These are phyloP conservation scores for Calonectria multiphialidica DNA, from an alignment of 2,329 filamentous ascomycete genomes.

Conservation along the genomic window DNA sequence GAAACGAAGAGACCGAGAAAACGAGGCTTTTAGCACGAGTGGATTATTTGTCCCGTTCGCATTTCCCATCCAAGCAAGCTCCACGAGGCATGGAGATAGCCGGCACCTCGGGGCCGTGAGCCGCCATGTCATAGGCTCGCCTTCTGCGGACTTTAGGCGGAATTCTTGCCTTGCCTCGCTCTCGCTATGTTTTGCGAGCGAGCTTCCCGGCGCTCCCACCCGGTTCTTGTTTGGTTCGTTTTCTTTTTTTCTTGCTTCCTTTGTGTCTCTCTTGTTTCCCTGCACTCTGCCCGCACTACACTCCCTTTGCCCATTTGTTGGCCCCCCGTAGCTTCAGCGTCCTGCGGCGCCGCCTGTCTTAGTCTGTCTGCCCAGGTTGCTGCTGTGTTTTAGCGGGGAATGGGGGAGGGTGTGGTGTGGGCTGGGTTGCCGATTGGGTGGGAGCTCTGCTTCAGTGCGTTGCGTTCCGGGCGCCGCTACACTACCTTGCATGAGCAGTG, in stretches of 20 bases:
- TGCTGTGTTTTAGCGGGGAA: neutral
- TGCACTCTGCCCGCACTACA: no score
- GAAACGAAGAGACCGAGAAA: neutral
- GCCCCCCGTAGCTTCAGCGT: neutral
- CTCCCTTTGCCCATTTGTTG: neutral
- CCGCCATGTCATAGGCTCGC: constrained; percentile 17
- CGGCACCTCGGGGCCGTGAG: constrained; percentile 18
- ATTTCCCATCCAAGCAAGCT: constrained; percentile 9
- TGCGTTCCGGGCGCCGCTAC: neutral
- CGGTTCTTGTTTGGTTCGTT: no score
- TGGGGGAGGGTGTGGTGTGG: no score
- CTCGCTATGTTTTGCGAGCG: neutral
- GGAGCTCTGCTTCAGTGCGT: neutral
- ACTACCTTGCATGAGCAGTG: neutral
- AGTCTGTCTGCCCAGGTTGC: neutral
- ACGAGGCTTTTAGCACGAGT: constrained; percentile 10
- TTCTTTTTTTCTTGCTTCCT: no score
- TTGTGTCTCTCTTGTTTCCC: no score
- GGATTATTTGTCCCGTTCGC: constrained; percentile 9
- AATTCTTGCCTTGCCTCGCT: neutral
- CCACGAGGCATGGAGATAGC: constrained; percentile 15
- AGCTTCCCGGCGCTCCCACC: neutral
- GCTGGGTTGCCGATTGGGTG: no score
- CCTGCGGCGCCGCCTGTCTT: neutral
- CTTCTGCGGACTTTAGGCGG: constrained; percentile 5